Evolutionary conservation across 2,329 filamentous ascomycete genomes (phyloP).

Genomic region (Pezicula radicicola): DNA sequence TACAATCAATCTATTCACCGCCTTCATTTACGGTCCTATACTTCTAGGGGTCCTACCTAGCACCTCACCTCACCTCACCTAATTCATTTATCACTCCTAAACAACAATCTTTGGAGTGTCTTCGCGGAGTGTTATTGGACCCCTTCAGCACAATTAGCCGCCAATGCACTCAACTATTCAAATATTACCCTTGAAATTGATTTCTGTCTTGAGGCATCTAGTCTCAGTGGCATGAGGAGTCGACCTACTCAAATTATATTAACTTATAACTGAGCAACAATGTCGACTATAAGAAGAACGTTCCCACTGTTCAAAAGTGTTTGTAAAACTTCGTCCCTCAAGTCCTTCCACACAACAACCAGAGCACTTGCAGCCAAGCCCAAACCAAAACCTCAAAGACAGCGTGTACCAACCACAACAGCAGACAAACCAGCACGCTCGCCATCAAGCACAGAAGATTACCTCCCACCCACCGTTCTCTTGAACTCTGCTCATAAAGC

Average conservation of each 20-base stretch:
- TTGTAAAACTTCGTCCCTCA: background rate
- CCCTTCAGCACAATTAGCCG: no score
- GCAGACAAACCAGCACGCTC: background rate
- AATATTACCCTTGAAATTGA: no score
- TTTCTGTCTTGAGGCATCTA: no score
- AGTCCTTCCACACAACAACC: conserved; percentile 3
- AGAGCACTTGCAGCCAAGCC: background rate
- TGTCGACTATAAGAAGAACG: background rate
- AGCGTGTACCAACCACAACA: background rate
- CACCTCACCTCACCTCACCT: no score
- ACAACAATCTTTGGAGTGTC: no score
- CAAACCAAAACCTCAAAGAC: background rate
- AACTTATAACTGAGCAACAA: background rate
- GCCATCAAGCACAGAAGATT: conserved; percentile 4
- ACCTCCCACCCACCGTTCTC: conserved; percentile 17
- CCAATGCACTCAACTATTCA: no score
- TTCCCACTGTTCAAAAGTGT: background rate
- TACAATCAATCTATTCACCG: background rate
- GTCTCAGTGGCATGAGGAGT: no score
- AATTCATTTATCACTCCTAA: no score
- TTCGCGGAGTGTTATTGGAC: no score
- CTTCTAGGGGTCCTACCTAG: no score
- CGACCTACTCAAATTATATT: no score
- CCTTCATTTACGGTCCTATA: background rate
- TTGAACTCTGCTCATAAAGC: conserved; percentile 19